phyloP scores from a whole-genome alignment of 768 basidiomycete species.

The button mushroom (Agaricus bisporus) region DNA sequence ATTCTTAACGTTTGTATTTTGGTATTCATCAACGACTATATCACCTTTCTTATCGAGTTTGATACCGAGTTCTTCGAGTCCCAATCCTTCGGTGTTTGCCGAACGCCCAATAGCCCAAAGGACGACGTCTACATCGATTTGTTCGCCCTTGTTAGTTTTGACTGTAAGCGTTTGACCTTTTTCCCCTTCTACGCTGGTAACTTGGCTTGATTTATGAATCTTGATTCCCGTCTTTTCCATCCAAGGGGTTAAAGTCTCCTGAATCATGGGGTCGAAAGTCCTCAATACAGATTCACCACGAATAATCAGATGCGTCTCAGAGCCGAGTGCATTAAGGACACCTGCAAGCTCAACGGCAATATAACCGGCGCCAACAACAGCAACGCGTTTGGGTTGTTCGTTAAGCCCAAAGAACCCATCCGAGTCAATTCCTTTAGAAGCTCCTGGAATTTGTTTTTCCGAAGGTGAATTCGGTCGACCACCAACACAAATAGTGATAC shows the following conservation, averaged over 20 bases:
- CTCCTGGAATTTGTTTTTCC: slow-evolving; percentile 81
- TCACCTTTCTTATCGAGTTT: slow-evolving; percentile 76
- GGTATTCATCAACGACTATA: slow-evolving; percentile 85
- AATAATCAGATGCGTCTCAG: slow-evolving; percentile 90
- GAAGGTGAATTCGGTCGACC: slow-evolving; percentile 77
- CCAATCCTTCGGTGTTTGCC: slow-evolving; percentile 72
- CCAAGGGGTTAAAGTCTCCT: slow-evolving; percentile 80
- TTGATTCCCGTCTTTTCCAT: slow-evolving; percentile 94
- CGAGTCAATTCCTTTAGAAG: slow-evolving; percentile 83
- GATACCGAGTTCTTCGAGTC: slow-evolving; percentile 72
- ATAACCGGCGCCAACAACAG: slow-evolving; percentile 94
- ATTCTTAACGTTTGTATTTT: slow-evolving; percentile 67
- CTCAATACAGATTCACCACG: slow-evolving; percentile 86
- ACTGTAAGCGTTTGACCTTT: slow-evolving; percentile 71
- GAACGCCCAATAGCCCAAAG: slow-evolving; percentile 95
- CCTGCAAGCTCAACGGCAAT: slow-evolving; percentile 98
- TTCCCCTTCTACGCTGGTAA: slow-evolving; percentile 70
- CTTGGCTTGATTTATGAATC: slow-evolving; percentile 72
- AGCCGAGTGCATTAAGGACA: slow-evolving; percentile 84
- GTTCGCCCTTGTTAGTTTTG: slow-evolving; percentile 67
- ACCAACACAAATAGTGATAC: slow-evolving; percentile 82
- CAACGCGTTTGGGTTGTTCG: slow-evolving; percentile 88
- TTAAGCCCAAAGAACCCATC: slow-evolving; percentile 96
- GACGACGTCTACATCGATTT: slow-evolving; percentile 78
- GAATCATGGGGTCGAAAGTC: slow-evolving; percentile 85